Evolutionary conservation across 1,284 basidiomycete genomes (phyloP), one percentile per base, ranked within the genome.

Genomic region (Earliella scabrosa): DNA sequence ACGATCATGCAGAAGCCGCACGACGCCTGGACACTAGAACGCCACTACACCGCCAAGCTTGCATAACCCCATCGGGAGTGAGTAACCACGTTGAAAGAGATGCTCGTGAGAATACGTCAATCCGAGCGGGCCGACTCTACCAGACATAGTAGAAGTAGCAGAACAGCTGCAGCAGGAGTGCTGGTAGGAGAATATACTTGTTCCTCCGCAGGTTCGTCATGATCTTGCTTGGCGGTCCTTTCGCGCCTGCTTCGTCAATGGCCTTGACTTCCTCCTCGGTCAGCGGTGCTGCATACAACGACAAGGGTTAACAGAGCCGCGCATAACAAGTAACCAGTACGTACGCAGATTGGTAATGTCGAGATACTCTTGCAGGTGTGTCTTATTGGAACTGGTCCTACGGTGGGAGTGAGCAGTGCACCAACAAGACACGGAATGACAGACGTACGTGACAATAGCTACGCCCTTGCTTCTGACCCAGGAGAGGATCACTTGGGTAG

Each of bases 391-490:
- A 56, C 86, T 90, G 6, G 88, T 88, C 14, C 89, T 88, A 21
- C n/a, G n/a, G n/a, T n/a, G n/a, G n/a, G n/a, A n/a, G n/a, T n/a
- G n/a, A n/a, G n/a, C n/a, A n/a, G n/a, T n/a, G n/a, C n/a, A n/a
- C n/a, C n/a, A n/a, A n/a, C n/a, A n/a, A n/a, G n/a, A n/a, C n/a
- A n/a, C n/a, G n/a, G n/a, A n/a, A 29, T 29, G 21, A 14, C 14
- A 14, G 23, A 71, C 82, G 36, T 72, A 88, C 82, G 86, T 89
- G 49, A 90, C 80, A 48, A 84, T 80, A 0, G 87, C 81, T 3
- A 81, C 82, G 16, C 85, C 87, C 64, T 90, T 90, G 35, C 78
- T 74, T 62, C 82, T 82, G 0, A 82, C 78, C 88, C 88, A 89
- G 1, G 84, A 79, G 32, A 90, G 73, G 8, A 92, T 75, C 9